Base-by-base conservation (phyloP, 148 eudicot genomes). In the Heliamphora exappendiculata region DNA sequence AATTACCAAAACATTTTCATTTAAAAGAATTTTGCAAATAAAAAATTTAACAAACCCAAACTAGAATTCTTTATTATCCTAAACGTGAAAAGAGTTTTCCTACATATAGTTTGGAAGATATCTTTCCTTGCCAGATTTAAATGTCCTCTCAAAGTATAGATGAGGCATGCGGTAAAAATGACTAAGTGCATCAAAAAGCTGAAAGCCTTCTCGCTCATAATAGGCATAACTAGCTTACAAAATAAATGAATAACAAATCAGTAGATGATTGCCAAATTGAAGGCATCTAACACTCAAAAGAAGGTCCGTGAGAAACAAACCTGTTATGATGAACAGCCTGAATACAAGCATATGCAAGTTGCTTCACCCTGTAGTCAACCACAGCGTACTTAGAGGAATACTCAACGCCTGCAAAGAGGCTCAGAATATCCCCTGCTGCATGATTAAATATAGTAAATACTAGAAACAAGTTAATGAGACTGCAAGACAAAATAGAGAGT, bases 261-360 rank as follows among this genome's bases (percentile, higher is more conserved):
- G 55, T 29, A 72, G 36, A 62, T 14, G 24, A 28, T 68, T 36
- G 33, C 31, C 29, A 73, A 41, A 72, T 63, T 42, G 34, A 72
- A 62, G 28, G 49, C 37, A 29, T n/a, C 51, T 29, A 70, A 62
- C 33, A 71, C 28, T 44, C 37, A 19, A 34, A 49, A 45, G 4
- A 28, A 58, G 44, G 17, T 51, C 28, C 20, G 57, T 22, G 26
- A 33, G 57, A 50, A 78, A 80, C 83, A 47, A 20, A 95, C 98
- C 98, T 95, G 66, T 92, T 88, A 41, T 87, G 86, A 82, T 95
- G 76, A 82, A 95, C 85, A 77, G 96, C 96, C 75, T 78, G 87
- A 64, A 92, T 81, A 81, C 97, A 95, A 66, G 91, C 89, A 80
- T 83, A 83, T 47, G 84, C 76, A 28, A 95, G 80, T 77, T 81